Conservation (phyloP, 2,329 filamentous ascomycete genomes). For the Xylaria sp. region DNA sequence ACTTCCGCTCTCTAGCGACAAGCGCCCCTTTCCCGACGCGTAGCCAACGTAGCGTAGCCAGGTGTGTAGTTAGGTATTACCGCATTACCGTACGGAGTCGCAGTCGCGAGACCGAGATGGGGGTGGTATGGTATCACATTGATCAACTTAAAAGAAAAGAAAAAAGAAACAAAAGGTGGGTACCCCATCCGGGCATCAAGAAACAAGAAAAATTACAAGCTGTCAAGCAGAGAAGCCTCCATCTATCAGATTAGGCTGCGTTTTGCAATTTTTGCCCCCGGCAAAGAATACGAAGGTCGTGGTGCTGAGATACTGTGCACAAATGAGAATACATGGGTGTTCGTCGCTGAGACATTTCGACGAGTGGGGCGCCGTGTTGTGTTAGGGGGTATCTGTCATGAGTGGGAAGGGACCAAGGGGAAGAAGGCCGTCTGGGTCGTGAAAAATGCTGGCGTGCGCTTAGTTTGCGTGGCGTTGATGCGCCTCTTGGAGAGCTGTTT, state of each 20-base stretch:
- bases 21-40: neutral
- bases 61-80: no score
- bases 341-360: conserved; percentile 27
- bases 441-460: conserved; percentile 17
- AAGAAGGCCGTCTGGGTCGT: conserved; percentile 15
- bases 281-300: conserved; percentile 17
- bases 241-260: conserved; percentile 12
- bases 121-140: conserved; percentile 26
- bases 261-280: conserved; percentile 10
- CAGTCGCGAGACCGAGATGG: no score
- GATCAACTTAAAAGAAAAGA: no score
- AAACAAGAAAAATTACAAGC: conserved; percentile 31
- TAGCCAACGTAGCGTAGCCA: neutral
- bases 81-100: no score
- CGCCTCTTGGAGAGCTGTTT: conserved; percentile 50
- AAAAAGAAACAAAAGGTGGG: conserved; percentile 9
- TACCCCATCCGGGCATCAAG: conserved; percentile 2
- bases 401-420: conserved; percentile 27
- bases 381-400: conserved; percentile 39
- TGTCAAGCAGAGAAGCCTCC: conserved; percentile 30
- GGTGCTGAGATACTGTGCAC: no score
- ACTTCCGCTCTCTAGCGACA: neutral
- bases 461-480: conserved; percentile 46
- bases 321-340: conserved; percentile 38
- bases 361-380: conserved; percentile 27